These are phyloP conservation scores for Penicillium maclennaniae DNA, from an alignment of 495 filamentous ascomycete species.

Conservation along the genomic window DNA sequence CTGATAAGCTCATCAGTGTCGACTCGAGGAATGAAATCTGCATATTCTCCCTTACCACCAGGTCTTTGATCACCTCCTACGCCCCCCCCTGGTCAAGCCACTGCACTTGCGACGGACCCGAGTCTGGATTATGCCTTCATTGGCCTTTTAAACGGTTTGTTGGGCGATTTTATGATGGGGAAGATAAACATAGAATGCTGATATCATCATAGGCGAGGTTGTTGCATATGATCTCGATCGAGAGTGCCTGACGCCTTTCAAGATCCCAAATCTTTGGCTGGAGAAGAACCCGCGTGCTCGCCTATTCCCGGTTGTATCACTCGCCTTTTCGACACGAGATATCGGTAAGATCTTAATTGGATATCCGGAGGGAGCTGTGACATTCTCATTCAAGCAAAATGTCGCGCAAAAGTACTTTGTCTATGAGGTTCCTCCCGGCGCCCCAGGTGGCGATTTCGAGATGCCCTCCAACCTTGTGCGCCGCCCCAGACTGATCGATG, in stretches of 20 bases:
- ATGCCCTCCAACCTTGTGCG: slow-evolving; percentile 49
- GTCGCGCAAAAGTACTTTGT: slow-evolving; percentile 71
- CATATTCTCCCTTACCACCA: slow-evolving; percentile 70
- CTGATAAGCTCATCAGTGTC: slow-evolving; percentile 74
- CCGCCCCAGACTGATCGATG: slow-evolving; percentile 69
- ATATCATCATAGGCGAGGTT: slow-evolving; percentile 59
- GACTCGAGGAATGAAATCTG: slow-evolving; percentile 80
- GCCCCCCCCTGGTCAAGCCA: slow-evolving; percentile 69
- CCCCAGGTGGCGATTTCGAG: slow-evolving; percentile 78
- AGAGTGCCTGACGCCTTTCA: slow-evolving; percentile 67
- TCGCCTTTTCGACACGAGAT: slow-evolving; percentile 85
- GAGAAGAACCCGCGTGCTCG: slow-evolving; percentile 57
- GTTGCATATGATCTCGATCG: slow-evolving; percentile 88
- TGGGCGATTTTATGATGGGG: neutral
- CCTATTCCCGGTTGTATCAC: slow-evolving; percentile 60
- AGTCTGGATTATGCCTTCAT: slow-evolving; percentile 88
- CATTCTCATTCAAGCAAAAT: slow-evolving; percentile 91
- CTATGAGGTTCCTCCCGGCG: slow-evolving; percentile 76
- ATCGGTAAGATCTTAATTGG: slow-evolving; percentile 88
- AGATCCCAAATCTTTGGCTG: slow-evolving; percentile 79
- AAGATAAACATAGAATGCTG: neutral
- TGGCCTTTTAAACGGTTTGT: slow-evolving; percentile 63
- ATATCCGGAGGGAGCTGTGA: slow-evolving; percentile 79
- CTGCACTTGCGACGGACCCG: slow-evolving; percentile 71
- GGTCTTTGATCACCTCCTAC: slow-evolving; percentile 56